Base-by-base conservation (phyloP, 2,329 filamentous ascomycete genomes). In the Colletotrichum limetticola region DNA sequence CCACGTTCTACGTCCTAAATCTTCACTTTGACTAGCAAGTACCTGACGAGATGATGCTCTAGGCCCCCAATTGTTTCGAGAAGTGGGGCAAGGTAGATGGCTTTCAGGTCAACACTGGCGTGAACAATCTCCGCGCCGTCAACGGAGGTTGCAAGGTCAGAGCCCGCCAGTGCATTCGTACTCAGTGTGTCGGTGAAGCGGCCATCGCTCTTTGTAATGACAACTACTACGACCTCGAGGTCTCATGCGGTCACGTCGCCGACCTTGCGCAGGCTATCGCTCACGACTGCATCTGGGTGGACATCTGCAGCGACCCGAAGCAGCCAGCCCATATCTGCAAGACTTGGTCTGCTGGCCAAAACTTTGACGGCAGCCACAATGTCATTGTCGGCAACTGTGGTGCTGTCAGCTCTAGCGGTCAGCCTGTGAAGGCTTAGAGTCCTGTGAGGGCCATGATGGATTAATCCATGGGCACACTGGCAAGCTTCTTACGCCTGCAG, bases 381-480 rank as follows among this genome's bases (percentile, higher is more conserved):
- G 49, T 53, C 6, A 53, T 53, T 24, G 22, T 53, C 1, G 49
- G 49, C n/a, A n/a, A 53, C n/a, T 53, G 49, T 53, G 22, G 49
- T 53, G 49, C 49, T 12, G 49, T 53, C 5, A 53, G 49, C n/a
- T 53, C 49, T 24, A 53, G 49, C 19, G 49, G 49, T 19, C 4
- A 74, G 71, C 71, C 2, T 58, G 49, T 74, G 5, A 65, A 62
- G 14, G 70, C 37, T 42, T 42, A 16, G 14, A 42, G 14, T 42
- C 6, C 37, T 16, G 14, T 42, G 14, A 42, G 5, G 16, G 37
- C 37, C 37, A 42, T 7, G 14, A 42, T 42, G 37, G 5, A 42
- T 19, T 19, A 16, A 14, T 16, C 5, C 14, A 16, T 14, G 37
- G 5, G 37, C 5, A 16, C 37, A 7, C 37, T 16, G 5, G 37